Evolutionary conservation across 106 monocot genomes (phyloP), one percentile per base, ranked within the genome.

Genomic region (Dendrobium chrysotoxum): DNA sequence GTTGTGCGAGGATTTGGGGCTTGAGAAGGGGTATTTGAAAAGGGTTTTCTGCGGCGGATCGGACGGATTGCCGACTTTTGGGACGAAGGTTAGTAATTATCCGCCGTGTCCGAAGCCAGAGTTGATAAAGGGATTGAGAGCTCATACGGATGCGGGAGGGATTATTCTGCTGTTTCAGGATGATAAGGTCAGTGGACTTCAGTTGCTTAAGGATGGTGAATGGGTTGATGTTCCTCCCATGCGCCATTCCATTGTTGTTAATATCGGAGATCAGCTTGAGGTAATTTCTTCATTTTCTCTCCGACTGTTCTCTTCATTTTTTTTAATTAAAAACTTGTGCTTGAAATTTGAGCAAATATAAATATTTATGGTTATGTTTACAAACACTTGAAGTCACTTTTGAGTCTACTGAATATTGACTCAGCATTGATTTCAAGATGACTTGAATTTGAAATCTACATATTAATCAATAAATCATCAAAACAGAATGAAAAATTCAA

Each of bases 141-240:
- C 90, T 16, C 95, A 95, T 78, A 92, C 92, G 45, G 95, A 95
- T 66, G 95, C 95, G 35, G 92, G 95, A 2, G 95, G 95, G 68
- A 88, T 95, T 82, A 95, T 95, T 74, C 81, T 95, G 40, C 85
- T 95, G 74, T 88, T 95, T 80, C 92, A 95, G 75, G 95, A 95
- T 47, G 87, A 88, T 74, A 39, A 78, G 74, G 89, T 95, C 42
- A 88, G 91, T 26, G 95, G 95, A 41, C 88, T 95, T 40, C 95
- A 95, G 82, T 77, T 95, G 26, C 86, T 88, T 53, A 92, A 88
- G 79, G 88, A 88, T 38, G 92, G 86, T 35, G 50, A 87, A 13
- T 95, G 94, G 94, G 75, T 95, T 17, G 90, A 95, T 76, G 92
- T 95, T 53, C 86, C 84, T 17, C 95, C 95, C 2, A 28, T 92